phyloP scores from a whole-genome alignment of 805 yeast genomes.

The Middelhovenomyces tepae region DNA sequence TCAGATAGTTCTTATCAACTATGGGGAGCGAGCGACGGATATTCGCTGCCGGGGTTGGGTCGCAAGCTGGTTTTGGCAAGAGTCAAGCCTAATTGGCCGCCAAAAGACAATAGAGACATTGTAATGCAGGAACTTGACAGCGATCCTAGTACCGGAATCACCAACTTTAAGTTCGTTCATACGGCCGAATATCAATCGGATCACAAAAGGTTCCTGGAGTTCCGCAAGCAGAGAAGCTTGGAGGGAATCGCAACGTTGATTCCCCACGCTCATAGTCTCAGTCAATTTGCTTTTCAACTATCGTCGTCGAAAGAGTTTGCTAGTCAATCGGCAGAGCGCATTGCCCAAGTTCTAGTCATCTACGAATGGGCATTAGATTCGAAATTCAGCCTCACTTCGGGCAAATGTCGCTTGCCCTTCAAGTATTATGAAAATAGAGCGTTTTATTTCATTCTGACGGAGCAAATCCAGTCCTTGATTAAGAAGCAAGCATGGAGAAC shows the following conservation, averaged over 20 bases:
- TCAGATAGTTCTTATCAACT: slow-evolving; percentile 42
- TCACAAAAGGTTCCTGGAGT: slow-evolving; percentile 42
- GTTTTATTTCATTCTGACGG: slow-evolving; percentile 62
- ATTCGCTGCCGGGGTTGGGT: slow-evolving; percentile 64
- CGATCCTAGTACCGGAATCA: slow-evolving; percentile 22
- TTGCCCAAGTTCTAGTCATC: slow-evolving; percentile 70
- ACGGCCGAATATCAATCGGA: slow-evolving; percentile 32
- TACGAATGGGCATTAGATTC: slow-evolving; percentile 67
- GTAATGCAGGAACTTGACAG: slow-evolving; percentile 44
- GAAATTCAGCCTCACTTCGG: slow-evolving; percentile 47
- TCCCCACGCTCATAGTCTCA: slow-evolving; percentile 64
- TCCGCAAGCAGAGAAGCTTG: slow-evolving; percentile 66
- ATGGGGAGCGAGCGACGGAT: slow-evolving; percentile 77
- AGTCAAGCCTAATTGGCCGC: slow-evolving; percentile 74
- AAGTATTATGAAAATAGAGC: slow-evolving; percentile 67
- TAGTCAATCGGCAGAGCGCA: slow-evolving; percentile 61
- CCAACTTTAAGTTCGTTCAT: slow-evolving; percentile 46
- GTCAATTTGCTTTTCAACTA: slow-evolving; percentile 70
- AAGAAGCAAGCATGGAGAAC: slow-evolving; percentile 72
- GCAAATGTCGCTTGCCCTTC: slow-evolving; percentile 61
- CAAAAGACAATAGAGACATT: slow-evolving; percentile 54
- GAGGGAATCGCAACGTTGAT: slow-evolving; percentile 52
- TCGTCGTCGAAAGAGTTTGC: too few relatives aligned
- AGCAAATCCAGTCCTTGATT: slow-evolving; percentile 60
- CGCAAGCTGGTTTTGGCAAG: slow-evolving; percentile 61